Evolutionary conservation across 1,139 yeast species (phyloP).

Genomic region (Diutina pseudorugosa): DNA sequence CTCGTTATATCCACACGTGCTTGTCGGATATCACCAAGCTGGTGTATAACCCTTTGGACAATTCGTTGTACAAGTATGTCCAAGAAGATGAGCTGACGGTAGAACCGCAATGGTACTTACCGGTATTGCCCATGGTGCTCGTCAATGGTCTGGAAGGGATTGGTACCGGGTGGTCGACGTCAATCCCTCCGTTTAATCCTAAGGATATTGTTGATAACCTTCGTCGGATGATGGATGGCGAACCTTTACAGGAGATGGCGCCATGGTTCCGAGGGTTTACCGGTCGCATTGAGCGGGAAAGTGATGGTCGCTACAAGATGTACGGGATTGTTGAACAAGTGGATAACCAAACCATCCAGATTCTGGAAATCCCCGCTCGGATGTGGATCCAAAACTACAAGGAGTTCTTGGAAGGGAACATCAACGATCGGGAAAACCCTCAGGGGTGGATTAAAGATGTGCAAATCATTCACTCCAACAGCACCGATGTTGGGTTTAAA

Average conservation of each 20-base stretch:
- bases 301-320: conserved; percentile 57
- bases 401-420: conserved; percentile 65
- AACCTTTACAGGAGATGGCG: conserved; percentile 57
- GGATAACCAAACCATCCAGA: conserved; percentile 72
- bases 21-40: conserved; percentile 62
- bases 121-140: conserved; percentile 82
- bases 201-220: conserved; percentile 67
- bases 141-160: conserved; percentile 98
- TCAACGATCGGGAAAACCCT: conserved; percentile 66
- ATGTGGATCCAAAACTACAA: conserved; percentile 90
- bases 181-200: conserved; percentile 86
- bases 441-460: conserved; percentile 79
- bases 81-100: conserved; percentile 92
- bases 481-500: conserved; percentile 46
- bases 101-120: conserved; percentile 94
- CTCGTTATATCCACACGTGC: conserved; percentile 92
- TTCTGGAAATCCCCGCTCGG: conserved; percentile 85
- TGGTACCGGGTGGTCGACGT: conserved; percentile 98
- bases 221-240: conserved; percentile 59
- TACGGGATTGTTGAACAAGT: conserved; percentile 73
- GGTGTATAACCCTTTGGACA: conserved; percentile 72
- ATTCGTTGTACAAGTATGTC: conserved; percentile 63
- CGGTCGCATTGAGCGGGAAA: conserved; percentile 60
- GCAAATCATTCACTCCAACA: conserved; percentile 80
- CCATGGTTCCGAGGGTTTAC: conserved; percentile 99